Evolutionary conservation across 345 rosid genomes (phyloP).

Genomic region (Boechera divaricarpa): DNA sequence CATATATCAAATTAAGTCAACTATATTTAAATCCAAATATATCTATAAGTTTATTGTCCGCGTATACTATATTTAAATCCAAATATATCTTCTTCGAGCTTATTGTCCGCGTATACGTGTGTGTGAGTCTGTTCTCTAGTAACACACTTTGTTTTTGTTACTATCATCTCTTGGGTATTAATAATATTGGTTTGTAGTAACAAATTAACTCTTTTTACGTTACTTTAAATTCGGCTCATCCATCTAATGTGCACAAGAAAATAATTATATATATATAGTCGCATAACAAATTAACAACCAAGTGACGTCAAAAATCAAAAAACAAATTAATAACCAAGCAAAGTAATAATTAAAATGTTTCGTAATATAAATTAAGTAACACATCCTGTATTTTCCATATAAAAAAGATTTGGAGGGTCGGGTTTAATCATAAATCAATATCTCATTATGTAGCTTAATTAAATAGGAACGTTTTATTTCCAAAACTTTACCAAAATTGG

Average conservation of each 20-base stretch:
- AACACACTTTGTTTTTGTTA: neutral
- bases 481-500: neutral
- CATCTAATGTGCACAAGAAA: neutral
- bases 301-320: neutral
- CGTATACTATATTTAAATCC: neutral
- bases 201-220: neutral
- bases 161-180: neutral
- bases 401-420: too few species aligned
- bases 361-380: too few species aligned
- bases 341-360: too few species aligned
- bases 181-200: neutral
- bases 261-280: neutral
- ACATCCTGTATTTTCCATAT: too few species aligned
- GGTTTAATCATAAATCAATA: too few species aligned
- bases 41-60: neutral
- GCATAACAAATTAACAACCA: neutral
- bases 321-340: neutral
- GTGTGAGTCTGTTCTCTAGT: neutral
- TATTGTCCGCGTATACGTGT: neutral
- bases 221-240: neutral
- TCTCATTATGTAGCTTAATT: neutral
- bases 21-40: neutral
- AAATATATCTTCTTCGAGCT: neutral
- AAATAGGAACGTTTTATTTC: neutral
- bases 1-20: neutral